phyloP scores from a whole-genome alignment of 768 basidiomycete genomes.

The Sporobolomyces phaffii region DNA sequence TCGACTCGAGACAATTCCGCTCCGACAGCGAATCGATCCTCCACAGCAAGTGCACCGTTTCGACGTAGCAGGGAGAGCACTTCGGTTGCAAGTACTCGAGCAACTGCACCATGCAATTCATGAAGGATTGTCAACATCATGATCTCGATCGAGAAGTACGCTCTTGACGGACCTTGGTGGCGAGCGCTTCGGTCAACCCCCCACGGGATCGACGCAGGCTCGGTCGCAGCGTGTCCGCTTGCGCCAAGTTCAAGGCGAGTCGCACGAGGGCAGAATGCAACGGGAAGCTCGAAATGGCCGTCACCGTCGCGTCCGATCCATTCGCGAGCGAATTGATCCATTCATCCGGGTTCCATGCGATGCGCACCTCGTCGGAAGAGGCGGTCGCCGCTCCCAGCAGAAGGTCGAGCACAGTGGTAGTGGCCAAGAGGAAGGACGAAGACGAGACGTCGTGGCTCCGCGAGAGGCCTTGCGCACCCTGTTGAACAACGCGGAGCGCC shows the following conservation, averaged over 20 bases:
- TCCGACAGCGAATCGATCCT: conserved; percentile 57
- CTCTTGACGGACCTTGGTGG: conserved; percentile 50
- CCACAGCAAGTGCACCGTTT: conserved; percentile 79
- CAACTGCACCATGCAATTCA: conserved; percentile 50
- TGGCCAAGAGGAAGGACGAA: conserved; percentile 1
- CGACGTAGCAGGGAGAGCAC: conserved; percentile 66
- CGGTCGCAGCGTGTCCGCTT: conserved; percentile 48
- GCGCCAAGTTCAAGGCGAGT: conserved; percentile 57
- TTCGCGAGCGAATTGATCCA: conserved; percentile 60
- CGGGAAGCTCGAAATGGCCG: conserved; percentile 46
- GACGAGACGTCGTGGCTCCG: no score
- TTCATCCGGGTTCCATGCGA: conserved; percentile 58
- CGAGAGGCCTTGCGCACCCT: neutral
- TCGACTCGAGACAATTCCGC: conserved; percentile 61
- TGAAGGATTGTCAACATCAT: neutral
- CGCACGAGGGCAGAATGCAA: conserved; percentile 54
- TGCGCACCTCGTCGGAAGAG: neutral
- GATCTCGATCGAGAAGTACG: no score
- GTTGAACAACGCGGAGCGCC: conserved; percentile 14
- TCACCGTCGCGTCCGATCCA: neutral
- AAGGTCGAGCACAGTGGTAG: neutral
- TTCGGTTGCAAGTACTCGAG: conserved; percentile 60
- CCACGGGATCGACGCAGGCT: neutral
- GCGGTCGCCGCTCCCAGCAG: neutral
- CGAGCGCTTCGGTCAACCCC: conserved; percentile 55